Conservation (phyloP, 108 stramenopile species). For the Nitzschia sp. region DNA sequence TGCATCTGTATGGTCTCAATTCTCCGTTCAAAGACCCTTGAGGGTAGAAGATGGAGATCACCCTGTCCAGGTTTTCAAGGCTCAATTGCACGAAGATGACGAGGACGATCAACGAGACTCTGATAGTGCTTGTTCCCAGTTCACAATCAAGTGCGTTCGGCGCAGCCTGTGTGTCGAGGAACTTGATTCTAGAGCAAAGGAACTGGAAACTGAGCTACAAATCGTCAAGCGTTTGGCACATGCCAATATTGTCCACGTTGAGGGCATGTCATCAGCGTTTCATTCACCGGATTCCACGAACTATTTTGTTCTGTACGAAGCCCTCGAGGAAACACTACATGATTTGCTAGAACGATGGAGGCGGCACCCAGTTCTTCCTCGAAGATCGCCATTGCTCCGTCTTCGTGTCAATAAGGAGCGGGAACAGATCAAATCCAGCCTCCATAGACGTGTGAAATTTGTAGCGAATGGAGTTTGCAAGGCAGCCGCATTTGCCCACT, state of each 20-base stretch:
- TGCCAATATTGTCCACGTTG: slow-evolving; percentile 5
- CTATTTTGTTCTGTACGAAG: slow-evolving; percentile 3
- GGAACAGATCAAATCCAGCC: slow-evolving; percentile 8
- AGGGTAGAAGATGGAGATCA: not conserved
- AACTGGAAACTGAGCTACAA: not conserved
- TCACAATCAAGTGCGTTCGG: not conserved
- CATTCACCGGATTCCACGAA: not conserved
- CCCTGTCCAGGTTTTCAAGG: not conserved
- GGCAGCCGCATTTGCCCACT: not conserved
- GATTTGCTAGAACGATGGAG: slow-evolving; percentile 5
- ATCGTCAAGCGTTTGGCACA: not conserved
- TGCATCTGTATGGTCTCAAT: slow-evolving; percentile 1
- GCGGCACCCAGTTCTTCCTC: not conserved
- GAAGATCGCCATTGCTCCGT: not conserved
- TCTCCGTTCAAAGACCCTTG: not conserved
- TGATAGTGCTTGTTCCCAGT: not conserved
- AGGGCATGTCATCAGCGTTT: not conserved
- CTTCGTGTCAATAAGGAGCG: not conserved
- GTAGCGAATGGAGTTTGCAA: not conserved
- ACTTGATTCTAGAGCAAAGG: not conserved
- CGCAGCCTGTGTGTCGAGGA: not conserved
- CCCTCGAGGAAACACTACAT: slow-evolving; percentile 4
- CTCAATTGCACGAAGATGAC: not conserved
- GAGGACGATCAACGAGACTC: not conserved
- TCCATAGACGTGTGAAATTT: not conserved